phyloP scores from a whole-genome alignment of 2,329 filamentous ascomycete species.

The Xylaria sp. region DNA sequence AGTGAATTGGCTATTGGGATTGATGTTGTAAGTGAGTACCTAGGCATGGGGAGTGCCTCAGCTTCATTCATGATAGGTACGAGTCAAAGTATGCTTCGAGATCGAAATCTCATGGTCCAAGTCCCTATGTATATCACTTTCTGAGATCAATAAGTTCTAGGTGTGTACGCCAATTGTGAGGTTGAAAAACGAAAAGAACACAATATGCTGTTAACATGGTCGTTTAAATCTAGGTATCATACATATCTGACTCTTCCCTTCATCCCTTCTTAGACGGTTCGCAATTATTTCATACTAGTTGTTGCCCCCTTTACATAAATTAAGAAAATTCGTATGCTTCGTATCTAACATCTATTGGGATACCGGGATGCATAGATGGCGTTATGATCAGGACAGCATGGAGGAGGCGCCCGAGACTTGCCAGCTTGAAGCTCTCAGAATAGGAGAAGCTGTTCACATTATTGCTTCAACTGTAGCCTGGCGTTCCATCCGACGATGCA shows the following conservation, averaged over 20 bases:
- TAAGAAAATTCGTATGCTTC: neutral
- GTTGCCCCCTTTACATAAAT: neutral
- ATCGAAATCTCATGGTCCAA: too few relatives aligned
- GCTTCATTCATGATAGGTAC: too few relatives aligned
- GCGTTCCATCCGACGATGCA: constrained; percentile 91
- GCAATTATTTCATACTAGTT: neutral
- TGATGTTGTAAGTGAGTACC: too few relatives aligned
- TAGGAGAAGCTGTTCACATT: constrained; percentile 11
- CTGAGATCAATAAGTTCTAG: too few relatives aligned
- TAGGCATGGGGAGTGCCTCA: too few relatives aligned
- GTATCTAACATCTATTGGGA: neutral
- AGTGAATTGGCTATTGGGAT: too few relatives aligned
- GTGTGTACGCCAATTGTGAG: too few relatives aligned
- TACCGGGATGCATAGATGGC: neutral
- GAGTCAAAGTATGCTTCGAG: too few relatives aligned
- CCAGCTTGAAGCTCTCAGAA: neutral
- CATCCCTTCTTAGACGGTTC: neutral
- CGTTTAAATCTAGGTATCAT: neutral
- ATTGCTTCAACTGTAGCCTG: constrained; percentile 48
- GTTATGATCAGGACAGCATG: neutral
- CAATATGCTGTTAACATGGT: neutral
- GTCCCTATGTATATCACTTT: too few relatives aligned
- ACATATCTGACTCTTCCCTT: neutral
- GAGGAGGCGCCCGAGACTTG: neutral
- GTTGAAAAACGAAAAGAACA: neutral